A percentile compares a stretch with the other conserved stretches of the same genome.
phyloP scores from a whole-genome alignment of 2,329 filamentous ascomycete genomes.

The Talaromyces amestolkiae region DNA sequence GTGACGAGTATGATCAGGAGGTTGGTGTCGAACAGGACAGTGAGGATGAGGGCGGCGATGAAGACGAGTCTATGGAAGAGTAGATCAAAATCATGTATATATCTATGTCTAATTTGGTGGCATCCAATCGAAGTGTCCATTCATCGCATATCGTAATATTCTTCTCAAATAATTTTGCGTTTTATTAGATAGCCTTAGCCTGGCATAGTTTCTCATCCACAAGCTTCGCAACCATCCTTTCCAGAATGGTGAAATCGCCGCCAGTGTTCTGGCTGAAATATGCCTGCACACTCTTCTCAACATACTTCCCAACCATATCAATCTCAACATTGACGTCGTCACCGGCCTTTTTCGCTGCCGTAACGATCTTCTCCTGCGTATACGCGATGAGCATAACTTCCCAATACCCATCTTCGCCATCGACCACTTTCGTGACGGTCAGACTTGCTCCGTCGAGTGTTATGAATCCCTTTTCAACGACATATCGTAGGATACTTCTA shows the following conservation, averaged over 20 bases:
- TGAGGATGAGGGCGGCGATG: conserved; percentile 22
- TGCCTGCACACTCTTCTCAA: conserved; percentile 75
- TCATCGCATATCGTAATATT: background rate
- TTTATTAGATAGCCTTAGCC: conserved; percentile 17
- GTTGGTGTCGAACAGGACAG: conserved; percentile 48
- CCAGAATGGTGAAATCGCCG: conserved; percentile 54
- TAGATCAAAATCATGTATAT: conserved; percentile 21
- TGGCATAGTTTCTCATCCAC: conserved; percentile 66
- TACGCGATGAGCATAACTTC: conserved; percentile 98
- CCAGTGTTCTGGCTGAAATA: conserved; percentile 58
- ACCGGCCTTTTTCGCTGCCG: conserved; percentile 72
- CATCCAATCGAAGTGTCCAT: too few relatives aligned
- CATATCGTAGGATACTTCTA: conserved; percentile 70
- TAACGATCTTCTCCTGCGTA: conserved; percentile 87
- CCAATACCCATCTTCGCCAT: conserved; percentile 74
- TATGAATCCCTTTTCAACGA: conserved; percentile 95
- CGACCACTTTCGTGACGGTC: conserved; percentile 84
- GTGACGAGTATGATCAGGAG: conserved; percentile 49
- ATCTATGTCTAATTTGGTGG: too few relatives aligned
- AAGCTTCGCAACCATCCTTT: conserved; percentile 71
- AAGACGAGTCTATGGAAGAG: conserved; percentile 44
- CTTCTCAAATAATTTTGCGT: background rate
- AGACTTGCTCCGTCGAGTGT: conserved; percentile 91
- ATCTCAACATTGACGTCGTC: conserved; percentile 91
- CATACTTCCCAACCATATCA: conserved; percentile 70